A percentile compares a stretch with the other conserved stretches of the same genome.
These are phyloP conservation scores for Lipomyces sp. DNA, from an alignment of 805 yeast genomes.

Conservation along the genomic window DNA sequence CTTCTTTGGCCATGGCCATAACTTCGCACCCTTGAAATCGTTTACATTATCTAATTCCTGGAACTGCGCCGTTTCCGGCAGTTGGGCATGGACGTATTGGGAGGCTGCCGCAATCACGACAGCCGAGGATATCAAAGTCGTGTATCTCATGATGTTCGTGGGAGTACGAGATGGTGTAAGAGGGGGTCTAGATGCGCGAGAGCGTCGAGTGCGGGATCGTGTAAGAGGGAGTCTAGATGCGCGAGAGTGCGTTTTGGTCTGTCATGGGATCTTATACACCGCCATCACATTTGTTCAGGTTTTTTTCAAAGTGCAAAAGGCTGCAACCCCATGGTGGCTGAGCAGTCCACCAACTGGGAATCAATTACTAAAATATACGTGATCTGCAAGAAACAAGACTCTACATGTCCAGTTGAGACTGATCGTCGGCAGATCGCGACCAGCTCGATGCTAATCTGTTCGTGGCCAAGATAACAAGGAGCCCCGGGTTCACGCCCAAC, in stretches of 20 bases:
- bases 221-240: not conserved
- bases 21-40: not conserved
- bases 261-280: not conserved
- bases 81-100: constrained; percentile 2
- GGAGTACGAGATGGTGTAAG: not conserved
- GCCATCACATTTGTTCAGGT: not conserved
- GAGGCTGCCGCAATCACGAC: not conserved
- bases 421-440: constrained; percentile 3
- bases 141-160: not conserved
- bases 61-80: not conserved
- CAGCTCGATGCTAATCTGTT: not conserved
- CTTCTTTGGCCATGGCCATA: not conserved
- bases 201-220: not conserved
- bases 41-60: not conserved
- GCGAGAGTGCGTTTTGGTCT: not conserved
- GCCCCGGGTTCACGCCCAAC: not conserved
- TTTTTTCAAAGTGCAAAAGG: not conserved
- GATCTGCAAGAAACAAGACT: not conserved
- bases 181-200: not conserved
- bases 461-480: not conserved
- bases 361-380: not conserved
- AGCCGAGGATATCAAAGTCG: not conserved
- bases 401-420: not conserved
- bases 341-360: not conserved
- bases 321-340: not conserved